Evolutionary conservation across 1,284 basidiomycete genomes (phyloP).

Genomic region (Ganoderma sp.): DNA sequence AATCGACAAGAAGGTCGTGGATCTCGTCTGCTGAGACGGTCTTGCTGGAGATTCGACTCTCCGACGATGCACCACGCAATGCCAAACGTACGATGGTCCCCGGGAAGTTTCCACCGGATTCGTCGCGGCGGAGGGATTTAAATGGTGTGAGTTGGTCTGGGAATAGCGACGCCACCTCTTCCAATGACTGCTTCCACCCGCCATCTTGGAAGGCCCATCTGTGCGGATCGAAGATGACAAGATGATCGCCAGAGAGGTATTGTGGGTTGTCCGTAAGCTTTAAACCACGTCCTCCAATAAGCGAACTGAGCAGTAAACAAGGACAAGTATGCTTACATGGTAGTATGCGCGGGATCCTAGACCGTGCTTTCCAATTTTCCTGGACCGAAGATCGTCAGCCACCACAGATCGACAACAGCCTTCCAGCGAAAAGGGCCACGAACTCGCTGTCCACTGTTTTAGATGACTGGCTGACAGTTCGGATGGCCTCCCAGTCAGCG

Average conservation of each 20-base stretch:
- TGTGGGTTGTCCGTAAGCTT: conserved; percentile 58
- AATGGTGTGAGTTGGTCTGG: conserved; percentile 46
- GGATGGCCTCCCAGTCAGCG: conserved; percentile 52
- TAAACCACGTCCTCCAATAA: not conserved
- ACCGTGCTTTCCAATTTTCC: conserved; percentile 61
- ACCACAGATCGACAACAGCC: not conserved
- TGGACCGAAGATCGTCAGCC: conserved; percentile 29
- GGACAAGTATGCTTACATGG: conserved; percentile 45
- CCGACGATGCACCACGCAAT: conserved; percentile 40
- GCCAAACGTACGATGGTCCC: conserved; percentile 55
- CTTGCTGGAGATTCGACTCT: conserved; percentile 45
- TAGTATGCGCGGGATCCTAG: conserved; percentile 57
- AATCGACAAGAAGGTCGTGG: conserved; percentile 46
- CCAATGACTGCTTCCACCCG: conserved; percentile 42
- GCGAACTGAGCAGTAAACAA: not conserved
- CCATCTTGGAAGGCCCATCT: conserved; percentile 40
- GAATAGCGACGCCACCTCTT: conserved; percentile 31
- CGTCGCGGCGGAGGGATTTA: conserved; percentile 32
- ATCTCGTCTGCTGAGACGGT: conserved; percentile 43
- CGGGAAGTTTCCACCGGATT: conserved; percentile 32
- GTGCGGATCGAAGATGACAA: conserved; percentile 55
- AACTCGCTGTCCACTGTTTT: conserved; percentile 52
- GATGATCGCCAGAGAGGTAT: conserved; percentile 48
- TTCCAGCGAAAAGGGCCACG: conserved; percentile 23
- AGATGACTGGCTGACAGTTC: conserved; percentile 52